Evolutionary conservation across 176 grass and related monocot species (phyloP), one percentile per base, ranked within the genome.

Genomic region (Oryza australiensis): DNA sequence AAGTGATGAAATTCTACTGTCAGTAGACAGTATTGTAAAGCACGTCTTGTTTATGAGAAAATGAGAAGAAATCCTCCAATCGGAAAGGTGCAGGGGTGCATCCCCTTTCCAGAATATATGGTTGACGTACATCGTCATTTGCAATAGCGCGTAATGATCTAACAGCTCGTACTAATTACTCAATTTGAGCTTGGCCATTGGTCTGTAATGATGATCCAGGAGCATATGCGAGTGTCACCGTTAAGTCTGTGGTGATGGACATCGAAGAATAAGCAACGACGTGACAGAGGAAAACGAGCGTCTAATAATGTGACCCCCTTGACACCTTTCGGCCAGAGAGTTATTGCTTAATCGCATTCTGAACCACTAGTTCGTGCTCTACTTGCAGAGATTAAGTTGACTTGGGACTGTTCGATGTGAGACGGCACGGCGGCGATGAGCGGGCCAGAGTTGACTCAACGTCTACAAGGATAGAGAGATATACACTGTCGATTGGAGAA

Each of bases 321-420:
- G 3, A 32, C 32, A n/a, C 7, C 85, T 82, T 87, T 72, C 65
- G 79, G 77, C 46, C 46, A 27, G 7, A 7, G 35, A 41, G 48
- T 22, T 23, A 14, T 30, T 40, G 40, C 59, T 82, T 65, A 30
- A 6, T 76, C 62, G 68, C 59, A 13, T 60, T 53, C 5, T 22
- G 23, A 4, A n/a, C 18, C 53, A 75, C 20, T 74, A 77, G 80
- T 41, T 53, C 73, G 45, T 32, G 12, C 28, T 13, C 49, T 62
- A 40, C 18, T 55, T 23, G 13, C 75, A n/a, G 16, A 38, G 59
- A 16, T 26, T 18, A n/a, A n/a, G 16, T 53, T 53, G 49, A 53
- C 49, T 53, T 53, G 49, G 1, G 64, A 4, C 16, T 38, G 14
- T 12, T 5, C 10, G 55, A 72, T 24, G 62, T 71, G 85, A 32